These are phyloP conservation scores for Tylopilus orsonianus DNA, from an alignment of 1,284 basidiomycete genomes.

Conservation along the genomic window DNA sequence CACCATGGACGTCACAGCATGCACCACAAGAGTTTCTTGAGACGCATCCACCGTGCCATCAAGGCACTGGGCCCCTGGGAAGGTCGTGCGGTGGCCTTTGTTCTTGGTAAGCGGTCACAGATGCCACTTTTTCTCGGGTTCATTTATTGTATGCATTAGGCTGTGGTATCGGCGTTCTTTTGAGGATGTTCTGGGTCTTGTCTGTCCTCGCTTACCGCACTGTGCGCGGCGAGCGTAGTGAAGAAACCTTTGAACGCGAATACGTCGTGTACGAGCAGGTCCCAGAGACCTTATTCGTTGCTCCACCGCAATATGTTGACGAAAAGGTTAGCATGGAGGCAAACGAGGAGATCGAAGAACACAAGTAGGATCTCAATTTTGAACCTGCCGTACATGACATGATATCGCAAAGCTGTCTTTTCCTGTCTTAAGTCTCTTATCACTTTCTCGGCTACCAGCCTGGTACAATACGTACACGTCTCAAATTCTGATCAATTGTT, in stretches of 20 bases:
- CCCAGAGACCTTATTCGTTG: conserved; percentile 38
- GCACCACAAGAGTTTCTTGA: conserved; percentile 46
- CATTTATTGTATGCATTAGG: conserved; percentile 40
- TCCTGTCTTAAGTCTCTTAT: neutral
- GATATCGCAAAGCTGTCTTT: neutral
- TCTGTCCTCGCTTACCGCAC: conserved; percentile 57
- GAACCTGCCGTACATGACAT: neutral
- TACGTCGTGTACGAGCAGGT: conserved; percentile 39
- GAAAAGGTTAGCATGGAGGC: conserved; percentile 41
- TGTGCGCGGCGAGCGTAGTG: conserved; percentile 43
- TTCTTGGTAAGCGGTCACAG: conserved; percentile 55
- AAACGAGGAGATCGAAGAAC: conserved; percentile 13
- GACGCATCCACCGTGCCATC: conserved; percentile 61
- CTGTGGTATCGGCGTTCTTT: conserved; percentile 74
- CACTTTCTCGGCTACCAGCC: conserved; percentile 6
- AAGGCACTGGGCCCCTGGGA: conserved; percentile 77
- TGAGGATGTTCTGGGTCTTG: conserved; percentile 76
- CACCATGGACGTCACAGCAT: conserved; percentile 31
- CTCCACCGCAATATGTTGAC: conserved; percentile 54
- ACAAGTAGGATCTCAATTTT: conserved; percentile 16
- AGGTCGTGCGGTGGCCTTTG: conserved; percentile 73
- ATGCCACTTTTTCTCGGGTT: neutral
- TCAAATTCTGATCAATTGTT: conserved; percentile 5
- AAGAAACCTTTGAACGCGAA: conserved; percentile 35
- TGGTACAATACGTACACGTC: conserved; percentile 3